Percentiles rank a stretch among this genome's conserved stretches.
Conservation (phyloP, 2,329 filamentous ascomycete species). For the Emmonsiellopsis sp. region DNA sequence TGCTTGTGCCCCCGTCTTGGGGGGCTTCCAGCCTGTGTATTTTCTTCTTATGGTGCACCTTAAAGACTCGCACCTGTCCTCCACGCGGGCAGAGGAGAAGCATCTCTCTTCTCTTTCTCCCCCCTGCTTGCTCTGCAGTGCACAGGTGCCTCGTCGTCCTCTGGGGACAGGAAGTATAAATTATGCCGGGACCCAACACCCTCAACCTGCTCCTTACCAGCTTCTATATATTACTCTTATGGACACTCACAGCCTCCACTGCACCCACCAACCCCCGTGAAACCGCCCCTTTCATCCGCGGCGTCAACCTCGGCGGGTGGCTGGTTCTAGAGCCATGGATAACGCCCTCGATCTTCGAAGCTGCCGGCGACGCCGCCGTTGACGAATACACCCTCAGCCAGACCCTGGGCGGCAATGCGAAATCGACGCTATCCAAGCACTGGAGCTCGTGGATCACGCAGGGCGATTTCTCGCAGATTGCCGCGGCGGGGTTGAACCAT, state of each 20-base stretch:
- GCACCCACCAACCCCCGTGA: background rate
- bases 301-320: constrained; percentile 59
- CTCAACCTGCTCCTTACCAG: background rate
- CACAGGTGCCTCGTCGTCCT: background rate
- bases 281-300: constrained; percentile 37
- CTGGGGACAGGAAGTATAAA: background rate
- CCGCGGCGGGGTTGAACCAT: constrained; percentile 50
- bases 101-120: background rate
- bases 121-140: background rate
- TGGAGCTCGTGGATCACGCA: constrained; percentile 52
- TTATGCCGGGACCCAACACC: background rate
- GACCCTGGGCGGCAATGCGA: constrained; percentile 42
- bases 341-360: constrained; percentile 52
- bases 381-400: constrained; percentile 50
- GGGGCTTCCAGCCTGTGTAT: too few species aligned
- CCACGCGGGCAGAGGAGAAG: too few species aligned
- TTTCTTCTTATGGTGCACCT: too few species aligned
- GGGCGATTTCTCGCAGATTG: constrained; percentile 48
- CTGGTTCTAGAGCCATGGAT: constrained; percentile 58
- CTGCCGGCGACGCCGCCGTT: constrained; percentile 39
- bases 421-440: constrained; percentile 42
- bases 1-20: too few species aligned
- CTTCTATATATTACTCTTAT: background rate
- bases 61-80: too few species aligned
- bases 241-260: background rate